Percentiles rank a stretch among this genome's conserved stretches.
These are phyloP conservation scores for Metarhizium anisopliae DNA, from an alignment of 2,329 filamentous ascomycete genomes.

Conservation along the genomic window DNA sequence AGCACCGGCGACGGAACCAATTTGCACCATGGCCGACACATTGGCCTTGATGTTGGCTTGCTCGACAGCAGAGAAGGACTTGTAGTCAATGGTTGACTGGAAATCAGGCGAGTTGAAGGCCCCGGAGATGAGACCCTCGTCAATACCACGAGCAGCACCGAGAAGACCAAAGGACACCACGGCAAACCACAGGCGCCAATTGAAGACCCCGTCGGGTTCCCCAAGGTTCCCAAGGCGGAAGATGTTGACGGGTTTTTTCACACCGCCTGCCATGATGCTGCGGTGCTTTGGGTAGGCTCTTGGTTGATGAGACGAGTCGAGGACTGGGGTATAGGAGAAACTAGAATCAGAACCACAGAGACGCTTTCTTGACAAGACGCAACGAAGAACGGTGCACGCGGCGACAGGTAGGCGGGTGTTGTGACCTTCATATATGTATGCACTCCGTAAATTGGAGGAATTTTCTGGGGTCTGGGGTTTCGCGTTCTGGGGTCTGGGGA, in stretches of 20 bases:
- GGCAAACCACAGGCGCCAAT: constrained; percentile 72
- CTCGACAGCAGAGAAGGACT: constrained; percentile 39
- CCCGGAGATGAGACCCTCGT: constrained; percentile 70
- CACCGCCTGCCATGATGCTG: constrained; percentile 37
- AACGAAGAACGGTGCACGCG: not conserved
- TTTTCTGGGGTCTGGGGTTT: not conserved
- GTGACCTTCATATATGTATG: too few relatives aligned
- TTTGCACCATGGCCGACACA: constrained; percentile 74
- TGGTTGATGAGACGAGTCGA: not conserved
- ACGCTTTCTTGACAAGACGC: not conserved
- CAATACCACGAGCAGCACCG: constrained; percentile 69
- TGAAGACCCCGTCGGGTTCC: constrained; percentile 62
- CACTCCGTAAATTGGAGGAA: not conserved
- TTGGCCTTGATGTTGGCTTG: constrained; percentile 65
- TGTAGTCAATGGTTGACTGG: constrained; percentile 47
- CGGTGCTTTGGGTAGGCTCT: not conserved
- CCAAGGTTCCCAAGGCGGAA: constrained; percentile 55
- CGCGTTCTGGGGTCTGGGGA: not conserved
- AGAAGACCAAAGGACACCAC: constrained; percentile 66
- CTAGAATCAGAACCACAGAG: not conserved
- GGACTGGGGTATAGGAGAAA: not conserved
- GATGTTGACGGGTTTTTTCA: constrained; percentile 50
- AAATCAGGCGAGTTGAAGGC: constrained; percentile 61
- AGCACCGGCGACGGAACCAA: constrained; percentile 65
- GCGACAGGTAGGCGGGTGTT: not conserved